These are phyloP conservation scores for Trametes cinnabarina DNA, from an alignment of 768 basidiomycete genomes.

Conservation along the genomic window DNA sequence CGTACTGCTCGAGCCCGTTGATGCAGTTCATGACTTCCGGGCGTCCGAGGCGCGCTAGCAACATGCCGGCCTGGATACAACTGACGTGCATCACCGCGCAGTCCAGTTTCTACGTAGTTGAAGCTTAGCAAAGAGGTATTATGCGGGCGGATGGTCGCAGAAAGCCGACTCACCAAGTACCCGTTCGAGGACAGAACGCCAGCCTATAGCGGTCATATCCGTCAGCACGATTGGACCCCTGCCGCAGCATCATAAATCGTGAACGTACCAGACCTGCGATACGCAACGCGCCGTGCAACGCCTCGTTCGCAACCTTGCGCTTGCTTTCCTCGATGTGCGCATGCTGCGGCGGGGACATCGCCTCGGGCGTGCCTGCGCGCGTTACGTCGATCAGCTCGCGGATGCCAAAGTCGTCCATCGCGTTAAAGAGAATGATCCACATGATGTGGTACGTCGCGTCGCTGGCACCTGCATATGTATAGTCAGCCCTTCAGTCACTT, in stretches of 20 bases:
- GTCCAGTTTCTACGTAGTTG: conserved; percentile 57
- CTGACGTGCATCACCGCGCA: conserved; percentile 89
- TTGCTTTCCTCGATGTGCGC: conserved; percentile 60
- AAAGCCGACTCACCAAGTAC: conserved; percentile 60
- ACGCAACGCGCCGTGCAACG: conserved; percentile 79
- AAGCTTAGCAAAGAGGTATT: not conserved
- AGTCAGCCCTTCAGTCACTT: conserved; percentile 35
- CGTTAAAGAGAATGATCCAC: conserved; percentile 83
- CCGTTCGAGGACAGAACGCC: conserved; percentile 84
- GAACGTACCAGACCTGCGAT: conserved; percentile 79
- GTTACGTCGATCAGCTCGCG: conserved; percentile 61
- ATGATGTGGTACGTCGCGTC: conserved; percentile 90
- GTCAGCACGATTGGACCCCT: not conserved
- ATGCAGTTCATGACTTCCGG: conserved; percentile 84
- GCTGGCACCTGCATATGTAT: conserved; percentile 65
- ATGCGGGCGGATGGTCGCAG: not conserved
- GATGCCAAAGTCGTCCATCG: conserved; percentile 82
- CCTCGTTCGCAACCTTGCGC: conserved; percentile 75
- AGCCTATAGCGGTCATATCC: conserved; percentile 42
- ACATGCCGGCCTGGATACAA: conserved; percentile 77
- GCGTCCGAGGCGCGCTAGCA: conserved; percentile 80
- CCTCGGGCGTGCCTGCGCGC: conserved; percentile 36
- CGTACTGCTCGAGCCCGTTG: conserved; percentile 83
- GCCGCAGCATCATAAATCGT: too few relatives aligned
- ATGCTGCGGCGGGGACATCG: conserved; percentile 39